Base-by-base conservation (phyloP, 2,329 filamentous ascomycete species). In the Tolypocladium nubicola region DNA sequence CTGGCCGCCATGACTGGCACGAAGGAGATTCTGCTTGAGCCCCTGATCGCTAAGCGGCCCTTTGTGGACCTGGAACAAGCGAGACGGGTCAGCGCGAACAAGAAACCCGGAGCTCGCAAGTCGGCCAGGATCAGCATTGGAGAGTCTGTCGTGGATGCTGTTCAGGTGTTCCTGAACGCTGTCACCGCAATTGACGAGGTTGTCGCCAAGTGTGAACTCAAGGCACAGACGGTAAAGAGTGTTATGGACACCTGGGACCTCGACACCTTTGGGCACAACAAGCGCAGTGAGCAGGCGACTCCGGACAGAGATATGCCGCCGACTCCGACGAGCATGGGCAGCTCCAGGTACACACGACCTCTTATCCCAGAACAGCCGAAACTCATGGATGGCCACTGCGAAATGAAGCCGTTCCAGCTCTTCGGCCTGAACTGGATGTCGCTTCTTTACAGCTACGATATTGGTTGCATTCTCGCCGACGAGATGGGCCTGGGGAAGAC, bases 401-500 rank as follows among this genome's bases (percentile, higher is more conserved):
- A 81, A 43, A 85, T 99, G 77, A 97, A 97, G 68, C 87, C 94
- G 40, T 97, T 97, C 67, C 94, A 99, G 69, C 75, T 97, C 23
- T 90, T 96, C 37, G 94, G 94, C 4, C 80, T 99, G 55, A 97
- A 97, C 68, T 99, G 94, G 94, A 81, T 99, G 67, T 85, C 86
- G 57, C 74, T 97, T 52, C 79, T 99, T 16, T 96, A 90, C 74
- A 80, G 86, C 55, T 85, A 89, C 58, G 80, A 85, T 35, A 81
- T 95, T 55, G 93, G 90, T 52, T 93, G 91, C 61, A 97, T 99
- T 57, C 78, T 99, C 21, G 94, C 94, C 1, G 94, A 99, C 68
- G 94, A 99, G 68, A 99, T 99, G 94, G 94, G 89, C 55, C 77
- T 93, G 45, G 94, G 94, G 52, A 99, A 99, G 77, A 99, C 94